Evolutionary conservation across 495 filamentous ascomycete genomes (phyloP), one percentile per base, ranked within the genome.

Genomic region (Podospora fimiseda): DNA sequence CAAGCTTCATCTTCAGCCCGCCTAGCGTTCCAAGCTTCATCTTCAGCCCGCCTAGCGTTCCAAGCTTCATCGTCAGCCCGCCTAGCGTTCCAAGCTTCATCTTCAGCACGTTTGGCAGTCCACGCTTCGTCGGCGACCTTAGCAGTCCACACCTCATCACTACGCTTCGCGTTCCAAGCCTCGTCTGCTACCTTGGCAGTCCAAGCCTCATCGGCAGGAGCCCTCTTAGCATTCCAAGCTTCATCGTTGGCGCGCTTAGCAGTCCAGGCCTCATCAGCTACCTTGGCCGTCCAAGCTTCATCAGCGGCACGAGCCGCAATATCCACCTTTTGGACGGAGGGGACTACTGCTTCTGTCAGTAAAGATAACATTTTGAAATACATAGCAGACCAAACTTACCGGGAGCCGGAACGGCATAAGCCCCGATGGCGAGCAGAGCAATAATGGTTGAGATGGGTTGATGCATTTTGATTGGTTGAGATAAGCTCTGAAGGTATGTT

Each of bases 401-500:
- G 20, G 47, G 47, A 43, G 30, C 39, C 20, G 47, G 47, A 18
- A 49, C 15, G 1, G 47, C 47, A 43, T 40, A 40, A 30, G 27
- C 47, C 20, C 47, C 47, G 36, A 49, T 38, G 2, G 47, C 27
- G 15, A 49, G 30, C 15, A 49, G 39, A 18, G 47, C 47, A 38
- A 49, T 49, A 18, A 49, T 49, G 47, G 36, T 40, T 2, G 47
- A 40, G 47, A 33, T 43, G 33, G 33, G 33, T 37, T 37, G 33
- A 37, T 14, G 33, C 33, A 37, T 37, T 37, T 37, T 37, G 33
- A n/a, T 14, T 37, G 33, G 33, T 8, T 37, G 33, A 8, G 33
- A 8, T 37, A 37, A 37, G 33, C 8, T 14, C 33, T 8, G 33
- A 8, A 8, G 7, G 33, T 8, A n/a, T 8, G 33, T 37, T 8